Evolutionary conservation across 2,329 filamentous ascomycete genomes (phyloP).

Genomic region (Penicillium sp.): DNA sequence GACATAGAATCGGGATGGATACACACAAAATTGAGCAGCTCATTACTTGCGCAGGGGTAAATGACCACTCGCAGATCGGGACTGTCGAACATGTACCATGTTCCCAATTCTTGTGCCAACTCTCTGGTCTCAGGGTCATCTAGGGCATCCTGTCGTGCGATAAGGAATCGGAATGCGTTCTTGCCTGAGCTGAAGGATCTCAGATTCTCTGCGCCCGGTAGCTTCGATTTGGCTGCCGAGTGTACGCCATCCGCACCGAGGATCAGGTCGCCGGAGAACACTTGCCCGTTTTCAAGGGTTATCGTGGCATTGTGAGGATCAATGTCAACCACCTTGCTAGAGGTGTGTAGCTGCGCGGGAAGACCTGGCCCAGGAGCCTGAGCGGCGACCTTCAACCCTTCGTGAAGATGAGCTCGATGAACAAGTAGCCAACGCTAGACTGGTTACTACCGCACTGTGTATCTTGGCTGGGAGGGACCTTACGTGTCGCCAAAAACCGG

Average conservation of each 20-base stretch:
- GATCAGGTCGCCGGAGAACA: constrained; percentile 54
- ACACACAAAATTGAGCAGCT: constrained; percentile 56
- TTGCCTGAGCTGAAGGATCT: constrained; percentile 56
- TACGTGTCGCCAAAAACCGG: constrained; percentile 38
- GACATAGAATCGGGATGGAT: constrained; percentile 52
- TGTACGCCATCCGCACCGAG: constrained; percentile 62
- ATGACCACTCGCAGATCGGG: constrained; percentile 52
- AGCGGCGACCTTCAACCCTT: constrained; percentile 55
- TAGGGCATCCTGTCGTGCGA: constrained; percentile 51
- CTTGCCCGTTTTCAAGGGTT: constrained; percentile 52
- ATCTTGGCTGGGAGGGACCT: constrained; percentile 1
- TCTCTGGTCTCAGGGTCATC: constrained; percentile 46
- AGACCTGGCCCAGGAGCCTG: constrained; percentile 42
- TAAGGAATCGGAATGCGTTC: constrained; percentile 62
- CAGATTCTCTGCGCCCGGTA: constrained; percentile 34
- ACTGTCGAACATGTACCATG: constrained; percentile 51
- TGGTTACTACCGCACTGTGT: neutral
- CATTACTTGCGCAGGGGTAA: constrained; percentile 54
- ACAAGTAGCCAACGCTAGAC: constrained; percentile 55
- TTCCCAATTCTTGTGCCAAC: constrained; percentile 43
- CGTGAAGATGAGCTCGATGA: constrained; percentile 60
- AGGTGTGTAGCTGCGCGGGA: constrained; percentile 50
- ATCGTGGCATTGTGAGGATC: constrained; percentile 49
- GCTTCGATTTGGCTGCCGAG: constrained; percentile 33
- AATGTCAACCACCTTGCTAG: constrained; percentile 51